These are phyloP conservation scores for Rhizophora apiculata DNA, from an alignment of 345 rosid genomes.

Conservation along the genomic window DNA sequence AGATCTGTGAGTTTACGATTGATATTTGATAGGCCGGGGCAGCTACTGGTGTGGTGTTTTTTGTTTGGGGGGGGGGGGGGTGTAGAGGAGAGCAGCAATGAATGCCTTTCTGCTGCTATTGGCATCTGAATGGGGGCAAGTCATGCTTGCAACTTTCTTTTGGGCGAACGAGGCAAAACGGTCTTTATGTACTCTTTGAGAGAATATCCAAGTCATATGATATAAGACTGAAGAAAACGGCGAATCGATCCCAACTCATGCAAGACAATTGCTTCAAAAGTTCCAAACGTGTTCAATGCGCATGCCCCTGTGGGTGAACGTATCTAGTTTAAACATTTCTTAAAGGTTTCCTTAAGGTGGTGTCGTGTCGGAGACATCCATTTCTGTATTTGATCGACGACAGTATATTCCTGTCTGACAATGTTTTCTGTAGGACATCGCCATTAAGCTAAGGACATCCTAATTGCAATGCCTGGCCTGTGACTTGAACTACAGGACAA, in stretches of 20 bases:
- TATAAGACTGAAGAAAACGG: not conserved
- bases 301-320: constrained; percentile 1
- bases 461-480: constrained; percentile 27
- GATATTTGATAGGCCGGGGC: too few species aligned
- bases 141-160: too few species aligned
- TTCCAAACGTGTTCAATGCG: constrained; percentile 12
- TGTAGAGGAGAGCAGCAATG: too few species aligned
- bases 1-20: too few species aligned
- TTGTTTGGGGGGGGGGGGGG: too few species aligned
- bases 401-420: constrained; percentile 25
- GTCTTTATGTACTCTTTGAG: not conserved
- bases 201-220: not conserved
- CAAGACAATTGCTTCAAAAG: constrained; percentile 1
- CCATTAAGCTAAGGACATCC: constrained; percentile 35
- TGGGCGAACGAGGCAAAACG: too few species aligned
- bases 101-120: too few species aligned
- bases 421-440: constrained; percentile 28
- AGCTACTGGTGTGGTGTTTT: too few species aligned
- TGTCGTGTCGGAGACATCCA: constrained; percentile 1
- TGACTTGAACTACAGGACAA: constrained; percentile 46
- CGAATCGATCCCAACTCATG: constrained; percentile 22
- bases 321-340: constrained; percentile 17
- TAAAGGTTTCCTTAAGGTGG: constrained; percentile 7
- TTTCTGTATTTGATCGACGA: constrained; percentile 23
- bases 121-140: too few species aligned